A percentile compares a stretch with the other conserved stretches of the same genome.
phyloP scores from a whole-genome alignment of 1,284 basidiomycete genomes.

The Sporisorium exsertum region DNA sequence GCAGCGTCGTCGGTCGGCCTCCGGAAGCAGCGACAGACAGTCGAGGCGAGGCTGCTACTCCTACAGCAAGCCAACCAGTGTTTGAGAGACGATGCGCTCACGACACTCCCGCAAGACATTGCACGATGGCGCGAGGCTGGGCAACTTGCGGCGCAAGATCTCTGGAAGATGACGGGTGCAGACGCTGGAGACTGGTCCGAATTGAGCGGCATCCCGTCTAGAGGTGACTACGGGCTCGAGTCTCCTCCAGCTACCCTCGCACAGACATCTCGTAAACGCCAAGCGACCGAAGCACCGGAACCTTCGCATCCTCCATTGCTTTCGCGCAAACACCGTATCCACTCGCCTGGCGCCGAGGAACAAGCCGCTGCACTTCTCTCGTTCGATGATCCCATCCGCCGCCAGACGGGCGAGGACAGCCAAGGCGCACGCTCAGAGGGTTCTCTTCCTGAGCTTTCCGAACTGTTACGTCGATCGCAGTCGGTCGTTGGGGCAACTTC shows the following conservation, averaged over 20 bases:
- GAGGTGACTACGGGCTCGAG: constrained; percentile 43
- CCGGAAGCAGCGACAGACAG: constrained; percentile 31
- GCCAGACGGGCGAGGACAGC: constrained; percentile 17
- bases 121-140: constrained; percentile 45
- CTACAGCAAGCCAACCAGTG: constrained; percentile 45
- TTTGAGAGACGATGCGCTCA: constrained; percentile 24
- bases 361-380: constrained; percentile 29
- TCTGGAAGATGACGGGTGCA: constrained; percentile 45
- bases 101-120: constrained; percentile 29
- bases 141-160: constrained; percentile 38
- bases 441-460: constrained; percentile 37
- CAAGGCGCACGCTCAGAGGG: constrained; percentile 27
- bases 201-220: constrained; percentile 6
- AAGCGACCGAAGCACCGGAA: constrained; percentile 10
- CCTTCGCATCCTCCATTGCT: constrained; percentile 16
- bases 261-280: constrained; percentile 11
- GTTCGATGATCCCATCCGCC: constrained; percentile 4
- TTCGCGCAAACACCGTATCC: constrained; percentile 1
- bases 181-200: constrained; percentile 36
- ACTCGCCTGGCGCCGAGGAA: constrained; percentile 38
- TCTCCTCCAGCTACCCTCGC: constrained; percentile 15
- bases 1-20: constrained; percentile 8
- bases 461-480: constrained; percentile 35
- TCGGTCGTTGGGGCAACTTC: constrained; percentile 4
- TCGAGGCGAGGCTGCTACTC: constrained; percentile 31